phyloP scores from a whole-genome alignment of 352 stramenopile species.

The Aphanomyces euteiches region DNA sequence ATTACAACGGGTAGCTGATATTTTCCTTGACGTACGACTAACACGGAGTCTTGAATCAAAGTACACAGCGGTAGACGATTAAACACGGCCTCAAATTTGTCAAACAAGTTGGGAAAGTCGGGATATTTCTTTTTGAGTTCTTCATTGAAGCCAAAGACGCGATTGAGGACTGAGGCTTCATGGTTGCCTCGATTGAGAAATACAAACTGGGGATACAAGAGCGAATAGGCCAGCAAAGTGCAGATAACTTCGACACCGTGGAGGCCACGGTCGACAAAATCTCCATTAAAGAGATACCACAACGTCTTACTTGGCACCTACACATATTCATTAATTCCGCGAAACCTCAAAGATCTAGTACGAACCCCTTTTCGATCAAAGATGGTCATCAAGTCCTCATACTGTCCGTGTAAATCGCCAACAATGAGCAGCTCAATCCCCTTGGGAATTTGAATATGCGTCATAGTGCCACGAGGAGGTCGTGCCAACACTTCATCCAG shows the following conservation, averaged over 20 bases:
- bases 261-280: slow-evolving; percentile 93
- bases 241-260: slow-evolving; percentile 91
- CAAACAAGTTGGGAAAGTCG: slow-evolving; percentile 69
- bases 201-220: slow-evolving; percentile 85
- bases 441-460: slow-evolving; percentile 62
- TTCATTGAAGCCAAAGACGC: slow-evolving; percentile 84
- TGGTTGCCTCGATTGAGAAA: slow-evolving; percentile 95
- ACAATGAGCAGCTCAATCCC: slow-evolving; percentile 89
- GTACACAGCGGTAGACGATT: slow-evolving; percentile 84
- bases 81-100: slow-evolving; percentile 86
- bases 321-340: background rate
- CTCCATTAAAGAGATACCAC: slow-evolving; percentile 94
- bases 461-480: slow-evolving; percentile 48
- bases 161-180: slow-evolving; percentile 92
- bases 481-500: slow-evolving; percentile 57
- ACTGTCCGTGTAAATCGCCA: slow-evolving; percentile 90
- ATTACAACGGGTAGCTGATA: background rate
- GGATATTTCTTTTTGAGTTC: slow-evolving; percentile 81
- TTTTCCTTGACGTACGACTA: slow-evolving; percentile 52
- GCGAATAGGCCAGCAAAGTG: slow-evolving; percentile 86
- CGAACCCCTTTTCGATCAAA: slow-evolving; percentile 83
- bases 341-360: background rate
- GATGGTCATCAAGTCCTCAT: slow-evolving; percentile 92
- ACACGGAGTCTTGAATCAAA: slow-evolving; percentile 87
- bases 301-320: slow-evolving; percentile 75